Base-by-base conservation (phyloP, 306 rosid species). In the Arachis stenosperma region DNA sequence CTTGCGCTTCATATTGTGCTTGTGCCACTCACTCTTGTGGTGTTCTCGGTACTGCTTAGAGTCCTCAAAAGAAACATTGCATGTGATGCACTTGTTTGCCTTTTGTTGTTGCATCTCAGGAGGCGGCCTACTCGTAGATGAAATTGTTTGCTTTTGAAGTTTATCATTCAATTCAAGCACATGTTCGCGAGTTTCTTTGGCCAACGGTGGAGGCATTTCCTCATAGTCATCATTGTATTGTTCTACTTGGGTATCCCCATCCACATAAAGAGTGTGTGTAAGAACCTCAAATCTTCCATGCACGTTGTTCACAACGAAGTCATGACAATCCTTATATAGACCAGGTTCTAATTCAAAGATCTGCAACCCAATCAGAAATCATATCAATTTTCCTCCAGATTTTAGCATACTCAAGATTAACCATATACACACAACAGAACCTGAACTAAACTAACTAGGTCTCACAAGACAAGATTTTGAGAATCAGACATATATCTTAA, bases 11-110 rank as follows among this genome's bases (percentile, higher is more conserved):
- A 93, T 73, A 71, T 91, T 93, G 73, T 86, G 97, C 84, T 88
- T 94, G 83, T 94, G 98, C 98, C 97, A 94, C 39, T 91, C 98
- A 58, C 94, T 86, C 90, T 89, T 94, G 72, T 79, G 89, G 79
- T 94, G 98, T 77, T 94, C 96, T 76, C 98, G 84, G 51, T 81
- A 94, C 84, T 78, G 68, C 76, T 69, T 85, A 75, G 92, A 30
- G 69, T 91, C 97, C 15, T 86, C 91, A 36, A 85, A 81, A 46
- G 44, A 78, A 4, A 76, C 87, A 52, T 84, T 77, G 54, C 98
- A 93, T 0, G 92, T 91, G 77, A 53, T 84, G 84, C 98, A 93
- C 73, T 63, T 88, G 81, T 74, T 90, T 75, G 85, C 92, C 86
- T 81, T 93, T 55, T 83, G 85, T 52, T 85, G 92, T 43, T 86